Base-by-base conservation (phyloP, 129 eudicot genomes). In the Saussurea involucrata region DNA sequence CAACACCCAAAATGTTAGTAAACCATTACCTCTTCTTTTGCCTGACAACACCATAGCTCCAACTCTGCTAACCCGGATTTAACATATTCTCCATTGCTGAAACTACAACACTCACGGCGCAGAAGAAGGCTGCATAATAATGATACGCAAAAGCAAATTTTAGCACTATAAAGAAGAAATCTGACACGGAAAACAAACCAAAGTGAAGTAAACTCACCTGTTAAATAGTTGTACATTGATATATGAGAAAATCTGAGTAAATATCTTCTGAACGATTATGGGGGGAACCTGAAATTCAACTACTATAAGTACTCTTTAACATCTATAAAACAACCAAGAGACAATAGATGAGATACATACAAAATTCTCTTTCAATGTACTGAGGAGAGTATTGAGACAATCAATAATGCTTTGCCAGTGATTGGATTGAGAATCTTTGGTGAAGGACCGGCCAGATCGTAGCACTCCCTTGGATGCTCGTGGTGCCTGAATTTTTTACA, bases 41-140 rank as follows among this genome's bases (percentile, higher is more conserved):
- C 96, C 81, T 88, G 89, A 74, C 83, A 69, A 78, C 99, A 95
- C 99, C 99, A 95, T 12, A 86, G 85, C 78, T 95, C 99, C 36
- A 92, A 74, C 86, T 95, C 99, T 24, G 99, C 97, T 76, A 95
- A 76, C 28, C 99, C 97, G 10, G 97, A 81, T 82, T 95, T 95
- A 24, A 95, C 97, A 81, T 91, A 89, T 77, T 95, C 97, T 64
- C 97, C 99, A 69, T 95, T 89, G 86, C 90, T 88, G 71, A 95
- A 95, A 13, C 95, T 89, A 80, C 99, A 95, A 73, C 97, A 91
- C 88, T 95, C 97, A 66, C 99, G 97, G n/a, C 97, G 92, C 49
- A 92, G 83, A 58, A 95, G 96, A 68, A 95, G 92, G 78, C 99
- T 95, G 76, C 72, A 83, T 70, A 33, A 65, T 27, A n/a, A 78